phyloP scores from a whole-genome alignment of 495 filamentous ascomycete genomes.

The Apiosordaria backusii region DNA sequence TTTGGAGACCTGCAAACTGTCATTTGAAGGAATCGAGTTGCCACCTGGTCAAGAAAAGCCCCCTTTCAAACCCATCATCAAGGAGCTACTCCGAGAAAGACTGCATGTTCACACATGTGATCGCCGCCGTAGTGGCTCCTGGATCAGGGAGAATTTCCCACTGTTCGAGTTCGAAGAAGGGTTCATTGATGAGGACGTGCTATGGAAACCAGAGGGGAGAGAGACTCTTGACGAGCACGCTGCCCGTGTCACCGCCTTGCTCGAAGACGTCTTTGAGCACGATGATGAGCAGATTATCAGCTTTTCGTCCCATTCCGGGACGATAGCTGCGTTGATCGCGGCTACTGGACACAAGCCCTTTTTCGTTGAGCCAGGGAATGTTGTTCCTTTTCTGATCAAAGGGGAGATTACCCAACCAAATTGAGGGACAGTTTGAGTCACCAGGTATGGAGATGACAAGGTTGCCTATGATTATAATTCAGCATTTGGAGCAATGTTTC shows the following conservation, averaged over 20 bases:
- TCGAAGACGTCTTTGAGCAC: slow-evolving; percentile 30
- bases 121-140: slow-evolving; percentile 54
- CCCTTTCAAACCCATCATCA: slow-evolving; percentile 61
- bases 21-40: slow-evolving; percentile 49
- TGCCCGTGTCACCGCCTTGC: slow-evolving; percentile 21
- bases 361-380: slow-evolving; percentile 26
- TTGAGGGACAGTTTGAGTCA: background rate
- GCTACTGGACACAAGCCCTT: slow-evolving; percentile 24
- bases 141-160: slow-evolving; percentile 58
- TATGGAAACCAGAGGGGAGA: slow-evolving; percentile 47
- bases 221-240: slow-evolving; percentile 32
- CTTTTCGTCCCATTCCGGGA: slow-evolving; percentile 34
- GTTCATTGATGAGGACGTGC: slow-evolving; percentile 59
- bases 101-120: slow-evolving; percentile 80
- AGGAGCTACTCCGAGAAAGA: slow-evolving; percentile 68
- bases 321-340: slow-evolving; percentile 26
- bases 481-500: no score
- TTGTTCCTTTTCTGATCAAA: slow-evolving; percentile 33
- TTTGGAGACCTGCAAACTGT: slow-evolving; percentile 59
- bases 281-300: slow-evolving; percentile 28
- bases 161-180: slow-evolving; percentile 57
- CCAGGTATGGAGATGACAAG: background rate
- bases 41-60: slow-evolving; percentile 36
- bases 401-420: slow-evolving; percentile 12
- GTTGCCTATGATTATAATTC: no score